Conservation (phyloP, 192 early-diverging fungal species). For the Mortierella antarctica region DNA sequence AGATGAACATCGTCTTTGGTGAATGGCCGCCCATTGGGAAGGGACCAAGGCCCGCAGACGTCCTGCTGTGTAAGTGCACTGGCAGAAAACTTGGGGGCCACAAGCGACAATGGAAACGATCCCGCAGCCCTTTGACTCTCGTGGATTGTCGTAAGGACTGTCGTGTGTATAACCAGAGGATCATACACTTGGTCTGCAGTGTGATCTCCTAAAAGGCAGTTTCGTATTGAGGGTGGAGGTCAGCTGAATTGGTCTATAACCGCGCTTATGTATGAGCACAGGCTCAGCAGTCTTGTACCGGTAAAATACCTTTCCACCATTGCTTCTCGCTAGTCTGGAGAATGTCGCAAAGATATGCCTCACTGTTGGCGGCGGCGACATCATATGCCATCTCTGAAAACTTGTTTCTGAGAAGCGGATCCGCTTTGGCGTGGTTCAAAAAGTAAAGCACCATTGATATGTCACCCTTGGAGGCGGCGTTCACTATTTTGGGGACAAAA, state of each 20-base stretch:
- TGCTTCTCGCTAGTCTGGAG: constrained; percentile 67
- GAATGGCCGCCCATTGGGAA: constrained; percentile 61
- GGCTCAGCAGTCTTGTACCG: no score
- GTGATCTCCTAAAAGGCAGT: constrained; percentile 17
- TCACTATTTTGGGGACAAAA: constrained; percentile 61
- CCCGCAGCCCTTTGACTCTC: constrained; percentile 77
- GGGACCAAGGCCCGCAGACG: constrained; percentile 71
- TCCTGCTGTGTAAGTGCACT: constrained; percentile 61
- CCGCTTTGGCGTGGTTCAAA: constrained; percentile 65
- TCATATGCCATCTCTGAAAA: constrained; percentile 83
- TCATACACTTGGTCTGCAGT: constrained; percentile 53
- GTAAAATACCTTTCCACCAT: constrained; percentile 55
- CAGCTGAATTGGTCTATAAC: background rate
- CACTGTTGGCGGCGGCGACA: constrained; percentile 73
- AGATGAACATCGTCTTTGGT: constrained; percentile 64
- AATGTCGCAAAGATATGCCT: constrained; percentile 74
- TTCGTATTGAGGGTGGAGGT: background rate
- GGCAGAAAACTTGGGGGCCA: constrained; percentile 65
- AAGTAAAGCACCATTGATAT: constrained; percentile 72
- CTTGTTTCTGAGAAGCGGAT: constrained; percentile 72
- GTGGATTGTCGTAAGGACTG: constrained; percentile 67
- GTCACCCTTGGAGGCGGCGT: constrained; percentile 78
- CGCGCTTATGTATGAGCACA: no score
- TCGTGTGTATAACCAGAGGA: constrained; percentile 63
- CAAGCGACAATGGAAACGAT: constrained; percentile 55